Evolutionary conservation across 129 eudicot species (phyloP).

Genomic region (Scalesia atractyloides): DNA sequence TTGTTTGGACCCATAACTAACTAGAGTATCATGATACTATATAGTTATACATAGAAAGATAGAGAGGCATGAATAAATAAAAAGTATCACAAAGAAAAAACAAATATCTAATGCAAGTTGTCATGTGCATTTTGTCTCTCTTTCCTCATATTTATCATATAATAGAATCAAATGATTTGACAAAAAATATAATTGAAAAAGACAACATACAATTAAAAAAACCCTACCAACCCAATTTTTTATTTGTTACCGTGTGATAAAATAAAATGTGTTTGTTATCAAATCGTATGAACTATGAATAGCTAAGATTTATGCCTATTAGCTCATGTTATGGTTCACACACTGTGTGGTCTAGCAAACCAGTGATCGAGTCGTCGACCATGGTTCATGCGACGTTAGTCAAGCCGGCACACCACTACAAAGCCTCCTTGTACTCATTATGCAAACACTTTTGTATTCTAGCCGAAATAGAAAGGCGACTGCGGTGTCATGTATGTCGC

Average conservation of each 20-base stretch:
- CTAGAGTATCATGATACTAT: background rate
- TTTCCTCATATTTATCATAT: background rate
- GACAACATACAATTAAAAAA: background rate
- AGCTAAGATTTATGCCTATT: background rate
- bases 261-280: background rate
- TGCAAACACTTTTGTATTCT: background rate
- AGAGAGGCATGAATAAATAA: background rate
- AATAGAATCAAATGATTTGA: constrained; percentile 14
- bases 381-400: background rate
- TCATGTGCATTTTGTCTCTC: constrained; percentile 25
- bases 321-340: background rate
- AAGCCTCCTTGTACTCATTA: background rate
- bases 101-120: constrained; percentile 17
- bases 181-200: background rate
- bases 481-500: background rate
- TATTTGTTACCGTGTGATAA: background rate
- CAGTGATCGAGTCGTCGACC: background rate
- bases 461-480: background rate
- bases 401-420: background rate
- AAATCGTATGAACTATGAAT: background rate
- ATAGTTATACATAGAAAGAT: background rate
- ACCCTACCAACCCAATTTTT: background rate
- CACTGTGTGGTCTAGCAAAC: background rate
- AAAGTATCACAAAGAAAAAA: background rate
- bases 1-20: background rate